phyloP scores from a whole-genome alignment of 768 basidiomycete species.

The Suillus luteus region DNA sequence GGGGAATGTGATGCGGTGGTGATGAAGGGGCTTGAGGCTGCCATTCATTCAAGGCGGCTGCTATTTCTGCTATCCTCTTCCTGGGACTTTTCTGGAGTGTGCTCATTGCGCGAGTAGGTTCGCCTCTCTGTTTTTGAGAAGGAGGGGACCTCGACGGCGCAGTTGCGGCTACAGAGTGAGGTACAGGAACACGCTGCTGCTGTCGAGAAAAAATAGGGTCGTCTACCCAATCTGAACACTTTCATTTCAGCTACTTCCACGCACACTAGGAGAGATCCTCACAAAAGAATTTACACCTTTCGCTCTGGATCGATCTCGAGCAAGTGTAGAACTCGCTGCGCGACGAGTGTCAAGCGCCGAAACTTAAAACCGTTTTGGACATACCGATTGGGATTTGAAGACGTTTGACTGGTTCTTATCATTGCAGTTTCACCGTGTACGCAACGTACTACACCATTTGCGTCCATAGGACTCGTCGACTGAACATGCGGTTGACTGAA shows the following conservation, averaged over 20 bases:
- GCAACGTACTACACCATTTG: constrained; percentile 38
- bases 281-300: constrained; percentile 40
- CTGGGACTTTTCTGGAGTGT: constrained; percentile 7
- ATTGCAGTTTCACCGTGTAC: constrained; percentile 30
- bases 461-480: constrained; percentile 28
- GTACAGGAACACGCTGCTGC: neutral
- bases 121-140: constrained; percentile 5
- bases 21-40: neutral
- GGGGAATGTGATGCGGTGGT: constrained; percentile 8
- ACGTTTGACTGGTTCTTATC: constrained; percentile 32
- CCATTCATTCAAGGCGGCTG: neutral
- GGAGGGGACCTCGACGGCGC: neutral
- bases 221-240: constrained; percentile 35
- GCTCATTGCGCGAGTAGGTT: neutral
- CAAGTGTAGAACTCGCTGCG: constrained; percentile 43
- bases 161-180: neutral
- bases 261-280: constrained; percentile 17
- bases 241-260: neutral
- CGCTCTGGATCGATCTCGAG: constrained; percentile 14
- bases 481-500: constrained; percentile 18
- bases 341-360: constrained; percentile 2
- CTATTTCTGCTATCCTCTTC: constrained; percentile 7
- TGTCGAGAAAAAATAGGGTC: constrained; percentile 21
- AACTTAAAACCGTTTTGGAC: constrained; percentile 12
- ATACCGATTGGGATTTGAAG: constrained; percentile 39